Evolutionary conservation across 2,329 filamentous ascomycete species (phyloP), one percentile per base, ranked within the genome.

Genomic region (Daldinia sp.): DNA sequence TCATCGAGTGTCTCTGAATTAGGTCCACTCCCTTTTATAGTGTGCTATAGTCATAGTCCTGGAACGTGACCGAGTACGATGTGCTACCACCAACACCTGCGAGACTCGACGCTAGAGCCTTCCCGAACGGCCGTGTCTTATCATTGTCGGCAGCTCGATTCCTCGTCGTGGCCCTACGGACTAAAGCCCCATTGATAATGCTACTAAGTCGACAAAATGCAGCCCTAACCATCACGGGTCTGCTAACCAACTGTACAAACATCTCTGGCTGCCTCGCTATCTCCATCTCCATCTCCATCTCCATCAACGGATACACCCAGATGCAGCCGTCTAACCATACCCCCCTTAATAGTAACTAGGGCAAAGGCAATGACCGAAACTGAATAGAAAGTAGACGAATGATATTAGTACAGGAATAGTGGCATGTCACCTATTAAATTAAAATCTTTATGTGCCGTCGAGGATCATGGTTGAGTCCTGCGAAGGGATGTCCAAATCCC

Each of bases 401-500:
- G 48, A 43, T 68, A 71, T 74, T 72, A 68, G 68, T 73, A 75
- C 71, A 73, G 67, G 60, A 70, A 68, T 66, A 63, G 61, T 70
- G 63, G 62, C 62, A 48, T 63, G 63, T 52, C 58, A 61, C 57
- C 59, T 58, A 54, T 51, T 61, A 55, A 61, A 62, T 62, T 60
- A 61, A 58, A 57, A 34, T 27, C 35, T 32, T 58, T 47, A 59
- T 60, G 55, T 53, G 61, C 64, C 43, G 54, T 53, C 30, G 47
- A 54, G 54, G 37, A 54, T 61, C 25, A 27, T 56, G 48, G 45
- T 15, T 29, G 21, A 37, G 32, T 49, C 25, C 32, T 32, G 45
- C 37, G 39, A 49, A 39, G 49, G 56, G 34, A 47, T 61, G 63
- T 54, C 54, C 56, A 67, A 65, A 32, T 53, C 57, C 58, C 45